Evolutionary conservation across 2,329 filamentous ascomycete species (phyloP), one percentile per base, ranked within the genome.

Genomic region (Phyllachora maydis): DNA sequence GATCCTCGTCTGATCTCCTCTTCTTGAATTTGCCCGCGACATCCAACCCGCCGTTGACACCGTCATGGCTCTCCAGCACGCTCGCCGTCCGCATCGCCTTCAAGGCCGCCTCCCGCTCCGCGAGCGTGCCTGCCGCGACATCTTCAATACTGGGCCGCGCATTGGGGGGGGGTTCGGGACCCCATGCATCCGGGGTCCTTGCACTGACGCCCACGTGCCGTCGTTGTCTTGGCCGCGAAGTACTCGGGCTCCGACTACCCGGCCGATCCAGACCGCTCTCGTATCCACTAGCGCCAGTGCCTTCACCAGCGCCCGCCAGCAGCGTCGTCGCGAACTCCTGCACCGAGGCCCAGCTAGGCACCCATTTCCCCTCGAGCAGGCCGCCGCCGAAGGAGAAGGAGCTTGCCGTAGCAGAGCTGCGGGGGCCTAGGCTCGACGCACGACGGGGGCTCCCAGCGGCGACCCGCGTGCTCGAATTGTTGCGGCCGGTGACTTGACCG

Each of bases 1-100:
- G 26, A n/a, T 50, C 38, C 24, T 78, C 72, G 35, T 78, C 71
- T 4, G 74, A 79, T 23, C 61, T 70, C 32, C 74, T 57, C 34
- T 68, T 59, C 48, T 79, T 79, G 40, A 56, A 62, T 30, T 49
- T 55, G 14, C 63, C 59, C 2, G 49, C 42, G 14, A 60, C 47
- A 33, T 72, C 62, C 19, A 70, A 39, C 2, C 58, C 59, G 3
- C 59, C 62, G 28, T 66, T 66, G 17, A 64, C 60, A 10, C 62
- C 61, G 5, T 67, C 59, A 25, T 68, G 56, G 26, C 61, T 67
- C 37, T 73, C 64, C 20, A 73, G 39, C 4, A 72, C 51, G 31
- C 61, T 66, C 13, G 60, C 64, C 19, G 52, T 67, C 37, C 56
- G 62, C 28, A 56, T 58, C 11, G 62, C 59, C 32, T 52, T 63